A percentile compares a stretch with the other conserved stretches of the same genome.
Conservation (phyloP, 139 green algal species). For the Microglena sp. region DNA sequence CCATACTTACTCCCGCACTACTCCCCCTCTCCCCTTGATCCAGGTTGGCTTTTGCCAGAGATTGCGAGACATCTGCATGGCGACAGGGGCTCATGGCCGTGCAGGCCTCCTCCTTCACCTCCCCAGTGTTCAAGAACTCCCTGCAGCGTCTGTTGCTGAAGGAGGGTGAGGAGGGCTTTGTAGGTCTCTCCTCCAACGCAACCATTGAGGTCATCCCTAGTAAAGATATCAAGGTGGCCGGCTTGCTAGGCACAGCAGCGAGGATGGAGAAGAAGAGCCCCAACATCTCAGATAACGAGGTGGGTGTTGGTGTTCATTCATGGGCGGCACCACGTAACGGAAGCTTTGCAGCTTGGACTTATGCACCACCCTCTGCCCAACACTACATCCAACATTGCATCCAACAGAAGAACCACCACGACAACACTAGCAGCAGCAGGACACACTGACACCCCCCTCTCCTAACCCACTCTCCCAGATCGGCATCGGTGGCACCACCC, state of each 20-base stretch:
- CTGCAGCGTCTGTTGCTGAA: conserved; percentile 66
- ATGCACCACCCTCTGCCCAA: conserved; percentile 75
- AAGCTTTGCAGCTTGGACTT: conserved; percentile 66
- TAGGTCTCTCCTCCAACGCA: conserved; percentile 58
- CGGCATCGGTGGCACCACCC: too few relatives aligned
- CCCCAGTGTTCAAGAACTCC: conserved; percentile 76
- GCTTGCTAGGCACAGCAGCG: conserved; percentile 73
- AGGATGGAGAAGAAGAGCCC: conserved; percentile 74
- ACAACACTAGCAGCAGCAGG: too few relatives aligned
- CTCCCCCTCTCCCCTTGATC: too few relatives aligned
- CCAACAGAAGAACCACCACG: too few relatives aligned
- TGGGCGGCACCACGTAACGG: conserved; percentile 87
- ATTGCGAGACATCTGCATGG: too few relatives aligned
- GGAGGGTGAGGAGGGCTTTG: conserved; percentile 48
- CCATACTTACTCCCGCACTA: too few relatives aligned
- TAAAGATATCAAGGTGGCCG: conserved; percentile 62
- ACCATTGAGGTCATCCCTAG: conserved; percentile 45
- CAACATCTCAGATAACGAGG: conserved; percentile 62
- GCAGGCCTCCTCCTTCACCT: conserved; percentile 82
- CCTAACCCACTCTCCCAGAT: too few relatives aligned
- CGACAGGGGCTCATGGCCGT: conserved; percentile 85
- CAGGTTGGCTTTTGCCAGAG: too few relatives aligned
- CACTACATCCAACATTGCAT: conserved; percentile 52
- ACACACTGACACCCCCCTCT: too few relatives aligned
- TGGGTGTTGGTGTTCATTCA: conserved; percentile 47